Evolutionary conservation across 495 filamentous ascomycete genomes (phyloP), one percentile per base, ranked within the genome.

Genomic region (Talaromyces wortmannii): DNA sequence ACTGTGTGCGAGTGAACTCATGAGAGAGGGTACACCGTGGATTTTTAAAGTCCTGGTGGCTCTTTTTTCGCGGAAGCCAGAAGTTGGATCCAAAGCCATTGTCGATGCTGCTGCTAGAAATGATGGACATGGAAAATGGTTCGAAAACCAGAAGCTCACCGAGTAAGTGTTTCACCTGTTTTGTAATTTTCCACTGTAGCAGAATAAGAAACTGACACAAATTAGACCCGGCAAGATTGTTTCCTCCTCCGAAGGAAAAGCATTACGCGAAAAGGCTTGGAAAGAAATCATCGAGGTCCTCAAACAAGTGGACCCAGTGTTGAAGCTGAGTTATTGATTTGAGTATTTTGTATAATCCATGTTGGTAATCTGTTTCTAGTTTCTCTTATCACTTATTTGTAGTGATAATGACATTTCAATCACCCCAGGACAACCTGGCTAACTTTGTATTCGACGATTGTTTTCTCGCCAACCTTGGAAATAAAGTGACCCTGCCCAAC

Each of bases 381-480:
- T n/a, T n/a, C 23, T 23, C 23, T 23, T 23, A 23, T 23, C 23
- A 1, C 23, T 23, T 23, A 8, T 1, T 13, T 13, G 13, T 40
- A 40, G 8, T 13, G 5, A 40, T 40, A 2, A 40, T 13, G 8
- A 40, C 36, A 13, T 13, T 40, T 12, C 5, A 31, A 17, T 52
- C 48, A 69, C 13, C 52, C 61, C 6, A 60, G 52, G 15, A 62
- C 31, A 46, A 82, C 78, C 68, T 82, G 77, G 57, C 80, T 78
- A 59, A 86, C 71, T 62, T 78, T 76, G 61, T 84, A 84, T 69
- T 84, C 81, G 16, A 84, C 81, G 36, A 76, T 65, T 4, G 70
- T 51, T 1, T 77, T 71, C 67, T 83, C 78, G 11, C 78, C 82
- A 33, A 63, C 50, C 64, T 82, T 76, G 16, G 81, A 47, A 23